phyloP scores from a whole-genome alignment of 345 rosid genomes.

The Bruguiera gymnorhiza region DNA sequence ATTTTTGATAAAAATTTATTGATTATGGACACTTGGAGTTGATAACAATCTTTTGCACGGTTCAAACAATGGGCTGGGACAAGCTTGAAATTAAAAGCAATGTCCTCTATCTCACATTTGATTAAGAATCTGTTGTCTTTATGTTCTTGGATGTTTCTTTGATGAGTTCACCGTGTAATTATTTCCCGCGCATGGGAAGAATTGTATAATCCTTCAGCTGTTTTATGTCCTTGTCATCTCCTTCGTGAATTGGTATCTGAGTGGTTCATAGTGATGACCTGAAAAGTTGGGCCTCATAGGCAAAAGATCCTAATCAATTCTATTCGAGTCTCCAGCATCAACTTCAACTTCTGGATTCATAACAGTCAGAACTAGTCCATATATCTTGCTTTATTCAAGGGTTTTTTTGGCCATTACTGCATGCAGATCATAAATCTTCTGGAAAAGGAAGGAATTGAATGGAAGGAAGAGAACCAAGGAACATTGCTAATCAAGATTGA shows the following conservation, averaged over 20 bases:
- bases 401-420: not conserved
- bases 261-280: not conserved
- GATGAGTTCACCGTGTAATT: not conserved
- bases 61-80: not conserved
- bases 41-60: not conserved
- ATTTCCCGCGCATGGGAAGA: not conserved
- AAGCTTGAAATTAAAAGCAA: not conserved
- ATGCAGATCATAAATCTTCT: constrained; percentile 62
- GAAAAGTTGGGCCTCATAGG: not conserved
- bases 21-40: not conserved
- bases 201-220: not conserved
- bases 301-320: not conserved
- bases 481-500: constrained; percentile 61
- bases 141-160: not conserved
- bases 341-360: not conserved
- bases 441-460: constrained; percentile 57
- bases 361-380: not conserved
- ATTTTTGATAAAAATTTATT: not conserved
- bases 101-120: not conserved
- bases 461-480: constrained; percentile 79
- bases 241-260: not conserved
- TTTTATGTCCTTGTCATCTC: not conserved
- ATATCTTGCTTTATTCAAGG: not conserved
- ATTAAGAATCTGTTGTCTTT: too few species aligned
- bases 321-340: not conserved